Percentiles rank a stretch among this genome's conserved stretches.
Conservation (phyloP, 2,329 filamentous ascomycete genomes). For the Microsporum canis region DNA sequence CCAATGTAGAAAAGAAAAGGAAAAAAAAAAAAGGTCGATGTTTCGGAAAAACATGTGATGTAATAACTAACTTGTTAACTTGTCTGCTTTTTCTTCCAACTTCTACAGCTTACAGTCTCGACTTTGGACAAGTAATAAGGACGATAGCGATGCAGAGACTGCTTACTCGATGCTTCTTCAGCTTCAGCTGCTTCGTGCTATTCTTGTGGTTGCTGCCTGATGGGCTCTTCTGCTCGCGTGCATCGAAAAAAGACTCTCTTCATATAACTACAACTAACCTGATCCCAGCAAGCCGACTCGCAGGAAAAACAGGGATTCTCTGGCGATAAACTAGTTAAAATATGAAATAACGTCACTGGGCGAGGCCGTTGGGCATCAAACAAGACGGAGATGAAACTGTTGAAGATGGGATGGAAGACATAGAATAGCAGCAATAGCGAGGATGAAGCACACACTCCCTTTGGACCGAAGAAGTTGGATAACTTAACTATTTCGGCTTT, state of each 20-base stretch:
- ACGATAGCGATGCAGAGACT: too few species aligned
- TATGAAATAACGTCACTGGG: conserved; percentile 1
- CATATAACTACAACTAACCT: background rate
- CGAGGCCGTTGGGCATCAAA: background rate
- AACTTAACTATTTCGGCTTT: too few species aligned
- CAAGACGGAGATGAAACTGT: background rate
- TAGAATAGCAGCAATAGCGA: too few species aligned
- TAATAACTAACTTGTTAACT: background rate
- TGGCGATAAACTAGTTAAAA: background rate
- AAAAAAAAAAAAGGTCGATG: background rate
- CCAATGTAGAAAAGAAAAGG: background rate
- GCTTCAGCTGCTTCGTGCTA: background rate
- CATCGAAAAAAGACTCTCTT: background rate
- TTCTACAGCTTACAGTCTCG: background rate
- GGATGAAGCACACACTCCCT: too few species aligned
- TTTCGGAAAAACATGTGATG: conserved; percentile 4
- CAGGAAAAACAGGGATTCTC: background rate
- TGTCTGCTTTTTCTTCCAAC: too few species aligned
- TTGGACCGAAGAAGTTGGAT: too few species aligned
- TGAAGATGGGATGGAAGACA: background rate
- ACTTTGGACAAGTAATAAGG: too few species aligned
- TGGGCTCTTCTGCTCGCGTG: background rate
- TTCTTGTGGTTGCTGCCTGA: background rate
- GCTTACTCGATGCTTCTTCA: background rate
- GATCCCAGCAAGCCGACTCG: background rate